Evolutionary conservation across 352 stramenopile species (phyloP), one percentile per base, ranked within the genome.

Genomic region (Phytophthora cryptogea): DNA sequence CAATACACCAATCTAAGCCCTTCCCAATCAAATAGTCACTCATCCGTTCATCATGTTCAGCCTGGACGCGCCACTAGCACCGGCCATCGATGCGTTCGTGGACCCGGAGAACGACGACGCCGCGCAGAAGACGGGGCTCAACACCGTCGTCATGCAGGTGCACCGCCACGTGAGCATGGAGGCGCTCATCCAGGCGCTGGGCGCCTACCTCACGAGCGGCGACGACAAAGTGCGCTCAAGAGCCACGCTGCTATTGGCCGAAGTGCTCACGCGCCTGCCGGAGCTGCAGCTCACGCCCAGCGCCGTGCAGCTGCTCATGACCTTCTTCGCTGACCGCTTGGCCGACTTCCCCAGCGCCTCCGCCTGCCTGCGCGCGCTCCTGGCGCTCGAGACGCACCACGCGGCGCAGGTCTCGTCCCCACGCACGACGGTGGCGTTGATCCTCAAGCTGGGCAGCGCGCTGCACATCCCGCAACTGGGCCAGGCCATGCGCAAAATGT

Each of bases 131-230:
- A 92, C 84, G 37, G 85, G 80, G 30, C 74, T 95, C 32, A 95
- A 95, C 70, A 93, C 81, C n/a, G 72, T 95, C 36, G 71, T 95
- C 23, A 94, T 95, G 84, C 84, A 94, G 53, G 79, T 94, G 46
- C 84, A 95, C 47, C 84, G 86, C 42, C 76, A 77, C 20, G 78
- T 91, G 53, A 77, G 61, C 17, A 83, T 95, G 45, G 84, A 95
- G 72, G 65, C 76, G 66, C 77, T 95, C 26, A 90, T 95, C 61
- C 76, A 93, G 66, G 72, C 78, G 54, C 71, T 95, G n/a, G 84
- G 83, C 8, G 54, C 61, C 14, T 75, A 82, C 57, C 70, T 95
- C 40, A 95, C 86, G 36, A 88, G 52, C 66, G 64, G 62, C 0
- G 82, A 95, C 65, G 84, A 94, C 79, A 93, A 92, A 51, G 75